These are phyloP conservation scores for Syncephalastrum monosporum DNA, from an alignment of 371 early-diverging fungal genomes.

Conservation along the genomic window DNA sequence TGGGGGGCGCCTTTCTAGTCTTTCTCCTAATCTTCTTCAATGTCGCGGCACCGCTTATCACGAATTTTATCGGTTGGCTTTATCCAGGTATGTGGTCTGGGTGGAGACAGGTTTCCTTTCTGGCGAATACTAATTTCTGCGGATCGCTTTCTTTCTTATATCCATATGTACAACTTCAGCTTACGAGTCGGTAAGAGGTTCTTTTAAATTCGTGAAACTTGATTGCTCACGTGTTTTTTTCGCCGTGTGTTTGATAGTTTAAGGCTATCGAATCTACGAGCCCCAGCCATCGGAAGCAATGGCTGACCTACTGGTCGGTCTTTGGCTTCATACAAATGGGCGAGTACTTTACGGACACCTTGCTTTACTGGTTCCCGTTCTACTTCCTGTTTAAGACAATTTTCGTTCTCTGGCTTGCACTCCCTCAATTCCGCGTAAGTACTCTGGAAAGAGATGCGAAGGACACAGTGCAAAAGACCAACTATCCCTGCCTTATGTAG, in stretches of 20 bases:
- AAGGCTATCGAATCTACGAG: constrained; percentile 70
- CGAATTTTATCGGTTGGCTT: constrained; percentile 82
- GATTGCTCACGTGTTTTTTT: neutral
- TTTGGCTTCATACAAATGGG: constrained; percentile 63
- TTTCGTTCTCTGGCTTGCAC: constrained; percentile 67
- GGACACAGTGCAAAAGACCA: neutral
- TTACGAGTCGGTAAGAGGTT: constrained; percentile 14
- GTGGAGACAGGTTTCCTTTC: neutral
- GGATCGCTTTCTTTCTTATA: too few relatives aligned
- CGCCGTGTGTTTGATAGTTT: constrained; percentile 25
- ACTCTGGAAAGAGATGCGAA: neutral
- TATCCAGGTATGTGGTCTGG: constrained; percentile 66
- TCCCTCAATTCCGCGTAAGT: constrained; percentile 56
- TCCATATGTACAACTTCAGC: neutral
- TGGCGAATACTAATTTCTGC: too few relatives aligned
- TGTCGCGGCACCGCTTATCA: constrained; percentile 75
- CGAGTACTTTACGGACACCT: constrained; percentile 67
- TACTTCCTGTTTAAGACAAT: constrained; percentile 76
- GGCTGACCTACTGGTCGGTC: constrained; percentile 69
- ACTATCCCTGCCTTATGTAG: constrained; percentile 5
- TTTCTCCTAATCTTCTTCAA: constrained; percentile 86
- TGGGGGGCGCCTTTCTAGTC: constrained; percentile 59
- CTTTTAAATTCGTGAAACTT: neutral
- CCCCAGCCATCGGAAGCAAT: constrained; percentile 66
- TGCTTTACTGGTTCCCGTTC: constrained; percentile 76